Percentiles rank a stretch among this genome's conserved stretches.
Evolutionary conservation across 192 early-diverging fungal genomes (phyloP).

Genomic region (Coemansia umbellata): DNA sequence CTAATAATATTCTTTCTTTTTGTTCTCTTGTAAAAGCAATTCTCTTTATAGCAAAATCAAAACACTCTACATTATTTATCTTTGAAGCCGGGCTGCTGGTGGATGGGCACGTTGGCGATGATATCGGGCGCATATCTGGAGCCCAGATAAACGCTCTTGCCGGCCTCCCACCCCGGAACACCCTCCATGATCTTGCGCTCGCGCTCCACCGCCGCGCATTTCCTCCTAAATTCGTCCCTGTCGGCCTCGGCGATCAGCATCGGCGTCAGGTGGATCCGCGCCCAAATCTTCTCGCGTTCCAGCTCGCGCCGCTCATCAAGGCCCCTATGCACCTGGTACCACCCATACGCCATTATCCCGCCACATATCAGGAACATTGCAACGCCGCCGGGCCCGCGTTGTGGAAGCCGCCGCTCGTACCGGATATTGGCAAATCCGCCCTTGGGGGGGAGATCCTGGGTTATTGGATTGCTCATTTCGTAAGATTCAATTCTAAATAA

Average conservation of each 20-base stretch:
- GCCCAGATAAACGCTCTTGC: constrained; percentile 90
- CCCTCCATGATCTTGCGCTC: constrained; percentile 88
- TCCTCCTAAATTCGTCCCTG: constrained; percentile 83
- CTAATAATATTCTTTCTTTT: no score
- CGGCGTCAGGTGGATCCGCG: constrained; percentile 87
- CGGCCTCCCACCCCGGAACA: constrained; percentile 68
- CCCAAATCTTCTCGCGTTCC: constrained; percentile 89
- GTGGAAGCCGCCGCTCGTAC: constrained; percentile 87
- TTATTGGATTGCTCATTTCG: constrained; percentile 23
- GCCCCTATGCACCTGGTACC: constrained; percentile 56
- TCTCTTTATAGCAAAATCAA: no score
- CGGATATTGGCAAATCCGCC: constrained; percentile 73
- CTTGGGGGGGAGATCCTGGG: constrained; percentile 48
- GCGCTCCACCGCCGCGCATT: constrained; percentile 62
- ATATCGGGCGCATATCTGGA: constrained; percentile 63
- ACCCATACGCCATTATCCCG: constrained; percentile 78
- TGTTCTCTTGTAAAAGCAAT: no score
- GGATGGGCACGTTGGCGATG: constrained; percentile 47
- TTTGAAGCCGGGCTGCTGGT: constrained; percentile 40
- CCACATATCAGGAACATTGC: constrained; percentile 73
- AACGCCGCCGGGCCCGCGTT: constrained; percentile 84
- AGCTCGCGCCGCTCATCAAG: constrained; percentile 65
- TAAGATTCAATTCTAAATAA: no score
- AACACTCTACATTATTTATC: constrained; percentile 5
- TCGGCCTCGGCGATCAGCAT: constrained; percentile 91